Conservation (phyloP, 805 yeast species). For the Kuraishia piskuri region DNA sequence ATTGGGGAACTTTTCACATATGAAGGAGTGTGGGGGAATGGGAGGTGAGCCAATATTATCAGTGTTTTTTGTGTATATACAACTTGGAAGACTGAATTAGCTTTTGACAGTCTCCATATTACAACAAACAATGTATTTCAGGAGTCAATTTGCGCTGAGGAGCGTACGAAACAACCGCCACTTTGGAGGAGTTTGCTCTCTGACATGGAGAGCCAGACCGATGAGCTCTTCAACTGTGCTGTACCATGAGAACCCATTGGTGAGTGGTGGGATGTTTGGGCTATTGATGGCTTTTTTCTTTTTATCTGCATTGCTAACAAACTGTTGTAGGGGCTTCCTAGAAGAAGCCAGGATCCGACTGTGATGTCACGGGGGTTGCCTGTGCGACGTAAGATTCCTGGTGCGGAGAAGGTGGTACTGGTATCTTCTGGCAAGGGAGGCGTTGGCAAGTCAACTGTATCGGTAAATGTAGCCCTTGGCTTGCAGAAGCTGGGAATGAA, state of each 20-base stretch:
- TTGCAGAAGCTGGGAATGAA: slow-evolving; percentile 42
- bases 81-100: too few relatives aligned
- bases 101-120: background rate
- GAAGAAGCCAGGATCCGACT: slow-evolving; percentile 22
- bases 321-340: slow-evolving; percentile 34
- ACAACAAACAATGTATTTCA: background rate
- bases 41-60: background rate
- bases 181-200: background rate
- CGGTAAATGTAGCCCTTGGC: slow-evolving; percentile 61
- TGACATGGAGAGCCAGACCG: background rate
- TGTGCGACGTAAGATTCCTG: slow-evolving; percentile 42
- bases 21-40: background rate
- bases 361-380: slow-evolving; percentile 46
- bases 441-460: slow-evolving; percentile 72
- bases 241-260: slow-evolving; percentile 45
- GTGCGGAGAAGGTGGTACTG: slow-evolving; percentile 53
- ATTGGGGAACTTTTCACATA: background rate
- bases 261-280: slow-evolving; percentile 29
- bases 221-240: background rate
- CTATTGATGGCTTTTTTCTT: slow-evolving; percentile 8
- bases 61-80: background rate
- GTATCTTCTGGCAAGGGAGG: slow-evolving; percentile 79
- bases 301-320: background rate
- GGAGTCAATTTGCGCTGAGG: background rate
- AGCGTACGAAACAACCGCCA: background rate